Percentiles rank a stretch among this genome's conserved stretches.
phyloP scores from a whole-genome alignment of 306 rosid genomes.

The Quercus wislizeni region DNA sequence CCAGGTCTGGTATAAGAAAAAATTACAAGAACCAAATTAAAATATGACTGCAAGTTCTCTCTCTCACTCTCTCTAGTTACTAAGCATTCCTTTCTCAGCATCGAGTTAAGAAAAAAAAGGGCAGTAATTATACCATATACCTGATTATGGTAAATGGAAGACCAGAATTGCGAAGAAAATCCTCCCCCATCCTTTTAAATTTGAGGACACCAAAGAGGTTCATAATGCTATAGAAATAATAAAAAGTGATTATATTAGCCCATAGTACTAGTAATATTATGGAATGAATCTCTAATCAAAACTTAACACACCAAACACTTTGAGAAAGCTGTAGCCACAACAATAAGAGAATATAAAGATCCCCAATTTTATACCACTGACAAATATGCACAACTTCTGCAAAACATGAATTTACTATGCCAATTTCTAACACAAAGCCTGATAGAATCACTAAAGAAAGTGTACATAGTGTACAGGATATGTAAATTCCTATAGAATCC shows the following conservation, averaged over 20 bases:
- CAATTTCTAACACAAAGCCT: background rate
- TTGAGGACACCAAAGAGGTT: constrained; percentile 94
- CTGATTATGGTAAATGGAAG: constrained; percentile 92
- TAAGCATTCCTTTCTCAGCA: background rate
- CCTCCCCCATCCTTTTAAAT: constrained; percentile 94
- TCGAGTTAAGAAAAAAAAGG: background rate
- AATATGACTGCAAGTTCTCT: background rate
- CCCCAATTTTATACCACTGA: background rate
- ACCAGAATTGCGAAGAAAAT: constrained; percentile 74
- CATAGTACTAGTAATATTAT: background rate
- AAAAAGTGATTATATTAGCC: background rate
- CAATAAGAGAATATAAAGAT: background rate
- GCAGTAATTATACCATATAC: constrained; percentile 34
- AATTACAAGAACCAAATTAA: background rate
- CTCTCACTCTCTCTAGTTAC: background rate
- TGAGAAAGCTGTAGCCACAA: background rate
- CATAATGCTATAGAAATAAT: constrained; percentile 55
- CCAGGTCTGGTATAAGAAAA: constrained; percentile 58
- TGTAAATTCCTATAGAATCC: background rate
- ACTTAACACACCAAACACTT: background rate
- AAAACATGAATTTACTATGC: background rate
- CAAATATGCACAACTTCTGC: background rate
- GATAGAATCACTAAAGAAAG: background rate
- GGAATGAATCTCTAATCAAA: background rate
- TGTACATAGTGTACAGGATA: background rate